These are phyloP conservation scores for Agastache rugosa DNA, from an alignment of 257 asterid genomes.

Conservation along the genomic window DNA sequence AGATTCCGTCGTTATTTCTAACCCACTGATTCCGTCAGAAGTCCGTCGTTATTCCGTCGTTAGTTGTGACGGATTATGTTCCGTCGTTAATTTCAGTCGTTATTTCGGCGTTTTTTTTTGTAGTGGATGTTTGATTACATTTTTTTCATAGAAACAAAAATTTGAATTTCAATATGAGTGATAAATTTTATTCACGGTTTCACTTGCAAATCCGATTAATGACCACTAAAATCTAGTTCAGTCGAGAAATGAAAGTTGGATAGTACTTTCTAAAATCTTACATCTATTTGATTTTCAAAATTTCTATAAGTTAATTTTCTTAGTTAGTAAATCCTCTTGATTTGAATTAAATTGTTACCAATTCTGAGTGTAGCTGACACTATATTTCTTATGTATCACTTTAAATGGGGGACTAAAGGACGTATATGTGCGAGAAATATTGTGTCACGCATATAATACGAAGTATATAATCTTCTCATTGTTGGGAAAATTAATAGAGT, in stretches of 20 bases:
- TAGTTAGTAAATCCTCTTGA: neutral
- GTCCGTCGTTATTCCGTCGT: no score
- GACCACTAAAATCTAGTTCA: slow-evolving; percentile 5
- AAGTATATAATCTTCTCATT: no score
- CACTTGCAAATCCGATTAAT: neutral
- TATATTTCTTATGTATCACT: neutral
- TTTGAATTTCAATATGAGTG: neutral
- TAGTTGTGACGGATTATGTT: no score
- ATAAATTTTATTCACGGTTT: neutral
- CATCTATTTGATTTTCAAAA: slow-evolving; percentile 5
- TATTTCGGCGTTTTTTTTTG: no score
- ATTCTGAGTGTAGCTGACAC: neutral
- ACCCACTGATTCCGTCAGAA: no score
- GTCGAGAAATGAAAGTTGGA: neutral
- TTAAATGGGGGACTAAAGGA: no score
- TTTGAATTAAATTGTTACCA: neutral
- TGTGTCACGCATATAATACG: neutral
- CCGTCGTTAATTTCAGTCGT: no score
- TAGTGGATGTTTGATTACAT: neutral
- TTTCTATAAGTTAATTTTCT: neutral
- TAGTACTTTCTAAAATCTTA: neutral
- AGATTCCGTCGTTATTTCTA: no score
- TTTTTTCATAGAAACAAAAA: neutral
- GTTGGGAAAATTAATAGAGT: no score
- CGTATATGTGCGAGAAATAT: neutral